Evolutionary conservation across 140 eudicot genomes (phyloP).

Genomic region (Oenanthe javanica): DNA sequence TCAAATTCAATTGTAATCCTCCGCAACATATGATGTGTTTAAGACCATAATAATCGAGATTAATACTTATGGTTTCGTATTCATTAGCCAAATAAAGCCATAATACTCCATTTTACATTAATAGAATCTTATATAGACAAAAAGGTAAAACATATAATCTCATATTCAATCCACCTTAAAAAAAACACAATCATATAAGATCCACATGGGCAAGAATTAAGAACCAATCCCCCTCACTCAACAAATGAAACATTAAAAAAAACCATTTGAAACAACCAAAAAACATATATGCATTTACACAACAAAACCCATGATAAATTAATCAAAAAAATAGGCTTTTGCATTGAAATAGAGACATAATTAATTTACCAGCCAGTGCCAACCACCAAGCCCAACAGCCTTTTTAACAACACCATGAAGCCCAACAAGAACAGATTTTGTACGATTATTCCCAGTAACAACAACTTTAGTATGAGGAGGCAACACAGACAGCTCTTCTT

Average conservation of each 20-base stretch:
- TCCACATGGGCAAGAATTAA: not conserved
- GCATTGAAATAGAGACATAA: not conserved
- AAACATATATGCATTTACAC: not conserved
- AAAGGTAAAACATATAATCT: not conserved
- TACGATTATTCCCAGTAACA: conserved; percentile 66
- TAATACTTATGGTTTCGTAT: not conserved
- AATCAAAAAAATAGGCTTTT: not conserved
- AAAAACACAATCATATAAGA: no score
- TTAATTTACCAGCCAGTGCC: conserved; percentile 74
- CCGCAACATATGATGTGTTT: not conserved
- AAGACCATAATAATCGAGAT: not conserved
- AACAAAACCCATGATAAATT: not conserved
- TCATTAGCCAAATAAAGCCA: not conserved
- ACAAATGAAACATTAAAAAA: not conserved
- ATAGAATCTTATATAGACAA: not conserved
- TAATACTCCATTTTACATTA: not conserved
- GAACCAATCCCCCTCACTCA: not conserved
- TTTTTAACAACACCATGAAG: conserved; percentile 73
- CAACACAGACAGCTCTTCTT: conserved; percentile 59
- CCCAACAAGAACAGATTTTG: conserved; percentile 69
- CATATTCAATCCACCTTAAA: not conserved
- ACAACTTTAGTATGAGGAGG: conserved; percentile 71
- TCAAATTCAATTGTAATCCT: not conserved
- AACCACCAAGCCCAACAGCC: conserved; percentile 79
- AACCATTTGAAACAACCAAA: not conserved